Conservation (phyloP, 805 yeast species). For the Peterozyma toletana region DNA sequence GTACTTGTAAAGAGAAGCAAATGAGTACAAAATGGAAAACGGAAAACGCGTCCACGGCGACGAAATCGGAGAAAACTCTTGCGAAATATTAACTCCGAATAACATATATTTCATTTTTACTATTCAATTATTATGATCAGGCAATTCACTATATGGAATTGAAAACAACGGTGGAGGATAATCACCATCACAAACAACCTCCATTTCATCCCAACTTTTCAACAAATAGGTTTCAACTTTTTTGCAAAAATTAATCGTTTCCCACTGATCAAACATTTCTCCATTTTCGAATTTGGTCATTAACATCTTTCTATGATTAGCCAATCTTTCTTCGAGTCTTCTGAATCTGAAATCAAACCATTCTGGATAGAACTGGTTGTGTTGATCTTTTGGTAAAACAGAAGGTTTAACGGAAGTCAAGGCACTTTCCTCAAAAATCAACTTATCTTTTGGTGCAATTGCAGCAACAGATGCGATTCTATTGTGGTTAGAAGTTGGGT, state of each 20-base stretch:
- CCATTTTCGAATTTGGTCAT: slow-evolving; percentile 12
- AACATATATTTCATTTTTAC: too few relatives aligned
- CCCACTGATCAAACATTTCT: slow-evolving; percentile 21
- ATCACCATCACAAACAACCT: slow-evolving; percentile 20
- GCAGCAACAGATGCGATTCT: slow-evolving; percentile 24
- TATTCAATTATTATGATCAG: too few relatives aligned
- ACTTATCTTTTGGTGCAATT: slow-evolving; percentile 19
- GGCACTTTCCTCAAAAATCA: slow-evolving; percentile 21
- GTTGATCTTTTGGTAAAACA: slow-evolving; percentile 22
- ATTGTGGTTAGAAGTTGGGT: slow-evolving; percentile 28
- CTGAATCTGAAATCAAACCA: slow-evolving; percentile 25
- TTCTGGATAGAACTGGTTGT: slow-evolving; percentile 24
- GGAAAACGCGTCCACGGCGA: too few relatives aligned
- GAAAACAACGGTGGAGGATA: slow-evolving; percentile 21
- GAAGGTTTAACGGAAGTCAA: slow-evolving; percentile 24
- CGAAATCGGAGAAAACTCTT: too few relatives aligned
- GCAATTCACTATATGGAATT: slow-evolving; percentile 14
- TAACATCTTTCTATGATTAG: slow-evolving; percentile 13
- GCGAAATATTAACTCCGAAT: too few relatives aligned
- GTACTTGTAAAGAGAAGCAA: too few relatives aligned
- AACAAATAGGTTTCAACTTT: slow-evolving; percentile 21
- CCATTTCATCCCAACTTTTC: slow-evolving; percentile 26
- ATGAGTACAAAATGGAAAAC: too few relatives aligned
- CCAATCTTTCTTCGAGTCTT: slow-evolving; percentile 19
- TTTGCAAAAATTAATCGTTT: slow-evolving; percentile 19